Percentiles rank a stretch among this genome's conserved stretches.
Conservation (phyloP, 345 rosid genomes). For the Citrus hindsii region DNA sequence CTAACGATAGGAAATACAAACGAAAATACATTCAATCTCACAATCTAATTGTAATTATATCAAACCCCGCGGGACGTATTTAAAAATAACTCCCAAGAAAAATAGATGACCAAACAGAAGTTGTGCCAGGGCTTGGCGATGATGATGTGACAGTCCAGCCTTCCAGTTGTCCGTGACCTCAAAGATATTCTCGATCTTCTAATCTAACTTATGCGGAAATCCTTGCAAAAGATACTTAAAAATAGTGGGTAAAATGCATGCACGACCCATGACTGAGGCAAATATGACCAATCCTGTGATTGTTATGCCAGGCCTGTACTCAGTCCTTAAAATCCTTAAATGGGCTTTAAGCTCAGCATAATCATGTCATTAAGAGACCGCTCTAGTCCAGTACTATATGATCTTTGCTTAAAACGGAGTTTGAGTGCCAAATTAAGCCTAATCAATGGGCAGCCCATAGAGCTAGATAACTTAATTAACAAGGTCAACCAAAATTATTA, state of each 20-base stretch:
- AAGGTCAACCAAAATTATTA: neutral
- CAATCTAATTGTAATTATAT: too few species aligned
- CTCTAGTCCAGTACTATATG: neutral
- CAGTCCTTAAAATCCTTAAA: neutral
- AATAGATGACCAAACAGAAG: neutral
- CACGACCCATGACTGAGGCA: too few species aligned
- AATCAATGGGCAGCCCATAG: neutral
- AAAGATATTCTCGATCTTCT: neutral
- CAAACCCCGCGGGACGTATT: rapidly evolving
- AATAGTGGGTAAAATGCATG: too few species aligned
- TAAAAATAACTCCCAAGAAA: too few species aligned
- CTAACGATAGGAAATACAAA: rapidly evolving
- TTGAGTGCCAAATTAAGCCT: neutral
- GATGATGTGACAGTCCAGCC: neutral
- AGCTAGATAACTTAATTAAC: too few species aligned
- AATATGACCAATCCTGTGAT: too few species aligned
- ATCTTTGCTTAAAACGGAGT: neutral
- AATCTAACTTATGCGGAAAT: neutral
- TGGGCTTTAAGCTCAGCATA: neutral
- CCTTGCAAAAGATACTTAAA: neutral
- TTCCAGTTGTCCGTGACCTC: neutral
- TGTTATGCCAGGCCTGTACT: too few species aligned
- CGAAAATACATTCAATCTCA: too few species aligned
- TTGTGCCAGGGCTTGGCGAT: neutral
- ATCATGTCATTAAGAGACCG: too few species aligned